phyloP scores from a whole-genome alignment of 768 basidiomycete genomes.

The Amanita rubescens region DNA sequence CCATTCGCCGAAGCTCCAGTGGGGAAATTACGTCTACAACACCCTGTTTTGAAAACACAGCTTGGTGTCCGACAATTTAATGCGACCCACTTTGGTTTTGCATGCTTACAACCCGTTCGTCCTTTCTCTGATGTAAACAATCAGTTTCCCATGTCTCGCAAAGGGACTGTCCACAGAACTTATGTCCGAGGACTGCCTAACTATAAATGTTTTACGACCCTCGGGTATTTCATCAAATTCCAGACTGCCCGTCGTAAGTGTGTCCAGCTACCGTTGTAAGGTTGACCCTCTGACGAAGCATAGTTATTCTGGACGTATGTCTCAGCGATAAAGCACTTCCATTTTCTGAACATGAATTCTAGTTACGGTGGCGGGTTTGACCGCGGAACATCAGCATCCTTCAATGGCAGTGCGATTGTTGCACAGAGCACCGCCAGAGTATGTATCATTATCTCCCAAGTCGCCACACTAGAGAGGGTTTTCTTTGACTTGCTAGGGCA shows the following conservation, averaged over 20 bases:
- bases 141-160: background rate
- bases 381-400: slow-evolving; percentile 14
- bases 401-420: slow-evolving; percentile 24
- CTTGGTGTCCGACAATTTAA: slow-evolving; percentile 18
- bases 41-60: slow-evolving; percentile 18
- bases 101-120: slow-evolving; percentile 21
- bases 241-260: slow-evolving; percentile 13
- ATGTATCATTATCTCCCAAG: background rate
- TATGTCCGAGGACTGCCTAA: slow-evolving; percentile 41
- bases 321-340: background rate
- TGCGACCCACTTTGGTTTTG: slow-evolving; percentile 21
- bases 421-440: slow-evolving; percentile 19
- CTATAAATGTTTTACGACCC: slow-evolving; percentile 39
- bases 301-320: slow-evolving; percentile 5
- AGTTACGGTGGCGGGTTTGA: slow-evolving; percentile 15
- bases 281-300: background rate
- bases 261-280: background rate
- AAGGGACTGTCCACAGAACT: slow-evolving; percentile 2
- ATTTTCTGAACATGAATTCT: background rate
- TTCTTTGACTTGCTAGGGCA: slow-evolving; percentile 14
- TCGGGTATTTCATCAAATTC: slow-evolving; percentile 13
- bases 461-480: background rate
- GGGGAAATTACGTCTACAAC: slow-evolving; percentile 20
- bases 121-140: background rate
- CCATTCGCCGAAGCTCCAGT: slow-evolving; percentile 25